Evolutionary conservation across 2,329 filamentous ascomycete genomes (phyloP).

Genomic region (Aspergillus phoenicis): DNA sequence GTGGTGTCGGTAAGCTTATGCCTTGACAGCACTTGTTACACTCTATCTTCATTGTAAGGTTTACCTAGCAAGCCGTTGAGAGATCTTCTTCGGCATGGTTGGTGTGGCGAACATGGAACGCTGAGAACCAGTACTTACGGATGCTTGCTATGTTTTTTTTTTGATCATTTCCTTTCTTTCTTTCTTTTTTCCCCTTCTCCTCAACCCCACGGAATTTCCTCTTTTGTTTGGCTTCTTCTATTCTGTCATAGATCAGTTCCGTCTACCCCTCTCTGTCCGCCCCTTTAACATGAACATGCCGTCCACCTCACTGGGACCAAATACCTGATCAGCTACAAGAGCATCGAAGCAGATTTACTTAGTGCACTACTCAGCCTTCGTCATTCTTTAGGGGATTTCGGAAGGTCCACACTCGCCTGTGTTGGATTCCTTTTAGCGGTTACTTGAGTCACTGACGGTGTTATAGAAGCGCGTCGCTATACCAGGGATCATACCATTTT

Average conservation of each 20-base stretch:
- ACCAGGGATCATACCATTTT: background rate
- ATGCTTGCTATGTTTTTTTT: conserved; percentile 19
- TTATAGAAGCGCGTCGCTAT: conserved; percentile 9
- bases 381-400: background rate
- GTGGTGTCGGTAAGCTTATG: background rate
- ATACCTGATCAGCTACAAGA: conserved; percentile 9
- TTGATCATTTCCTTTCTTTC: background rate
- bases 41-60: background rate
- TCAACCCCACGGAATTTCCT: background rate
- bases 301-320: background rate
- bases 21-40: background rate
- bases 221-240: conserved; percentile 14
- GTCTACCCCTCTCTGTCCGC: conserved; percentile 8
- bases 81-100: background rate
- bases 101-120: conserved; percentile 5
- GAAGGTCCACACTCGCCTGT: conserved; percentile 9
- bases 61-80: background rate
- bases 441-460: conserved; percentile 1
- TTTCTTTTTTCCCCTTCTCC: no score
- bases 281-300: background rate
- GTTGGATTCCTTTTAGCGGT: background rate
- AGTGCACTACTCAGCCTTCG: background rate
- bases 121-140: conserved; percentile 13
- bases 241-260: conserved; percentile 1
- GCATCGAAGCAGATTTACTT: background rate